Evolutionary conservation across 208 protist genomes (phyloP).

Genomic region (Leishmania amazonensis): DNA sequence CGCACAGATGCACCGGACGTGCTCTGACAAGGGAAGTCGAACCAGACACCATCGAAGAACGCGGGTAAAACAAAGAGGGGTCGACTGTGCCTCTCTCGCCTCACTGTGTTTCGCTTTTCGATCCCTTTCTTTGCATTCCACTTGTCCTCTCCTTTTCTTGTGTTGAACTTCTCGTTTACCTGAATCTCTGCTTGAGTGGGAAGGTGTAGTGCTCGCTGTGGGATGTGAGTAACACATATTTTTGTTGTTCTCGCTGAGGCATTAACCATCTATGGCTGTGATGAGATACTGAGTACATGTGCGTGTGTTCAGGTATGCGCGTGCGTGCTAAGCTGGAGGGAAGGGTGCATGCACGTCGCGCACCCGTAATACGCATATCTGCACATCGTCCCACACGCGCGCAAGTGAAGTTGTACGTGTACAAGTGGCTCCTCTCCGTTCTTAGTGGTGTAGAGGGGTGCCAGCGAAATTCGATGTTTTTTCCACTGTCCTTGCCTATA

Average conservation of each 20-base stretch:
- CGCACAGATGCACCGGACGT: neutral
- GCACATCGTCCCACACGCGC: neutral
- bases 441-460: neutral
- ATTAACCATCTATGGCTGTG: neutral
- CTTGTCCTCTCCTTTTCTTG: conserved; percentile 13
- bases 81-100: neutral
- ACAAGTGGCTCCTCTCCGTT: neutral
- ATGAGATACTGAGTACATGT: neutral
- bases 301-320: neutral
- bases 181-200: neutral
- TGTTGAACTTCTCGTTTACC: neutral
- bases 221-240: neutral
- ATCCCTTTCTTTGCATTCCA: neutral
- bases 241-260: neutral
- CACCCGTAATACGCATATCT: neutral
- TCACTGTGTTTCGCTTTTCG: neutral
- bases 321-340: neutral
- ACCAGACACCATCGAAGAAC: neutral
- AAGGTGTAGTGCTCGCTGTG: neutral
- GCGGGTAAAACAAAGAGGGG: neutral
- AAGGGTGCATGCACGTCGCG: neutral
- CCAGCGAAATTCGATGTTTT: neutral
- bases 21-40: neutral
- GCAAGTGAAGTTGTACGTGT: neutral
- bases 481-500: neutral